Percentiles rank a stretch among this genome's conserved stretches.
Evolutionary conservation across 129 eudicot species (phyloP).

Genomic region (Lactuca sativa): DNA sequence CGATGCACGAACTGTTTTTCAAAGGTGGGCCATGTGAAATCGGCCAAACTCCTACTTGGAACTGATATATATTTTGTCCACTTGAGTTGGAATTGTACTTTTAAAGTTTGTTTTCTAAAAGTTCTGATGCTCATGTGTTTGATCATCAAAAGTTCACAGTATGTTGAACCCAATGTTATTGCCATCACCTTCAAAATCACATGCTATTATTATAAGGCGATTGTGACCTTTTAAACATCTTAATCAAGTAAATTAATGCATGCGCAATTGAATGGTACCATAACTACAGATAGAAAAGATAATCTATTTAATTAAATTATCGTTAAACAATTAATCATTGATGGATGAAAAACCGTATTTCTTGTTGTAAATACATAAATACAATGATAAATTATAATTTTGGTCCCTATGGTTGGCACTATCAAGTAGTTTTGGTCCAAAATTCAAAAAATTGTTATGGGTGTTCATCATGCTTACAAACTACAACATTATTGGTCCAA

Average conservation of each 20-base stretch:
- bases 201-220: constrained; percentile 36
- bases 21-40: constrained; percentile 22
- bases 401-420: no score
- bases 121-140: constrained; percentile 18
- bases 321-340: no score
- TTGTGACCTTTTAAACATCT: constrained; percentile 30
- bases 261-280: constrained; percentile 34
- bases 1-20: not conserved
- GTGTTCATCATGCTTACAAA: no score
- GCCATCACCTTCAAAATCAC: constrained; percentile 31
- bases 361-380: no score
- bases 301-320: not conserved
- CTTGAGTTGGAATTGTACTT: constrained; percentile 34
- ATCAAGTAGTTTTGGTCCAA: no score
- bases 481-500: no score
- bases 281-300: constrained; percentile 6
- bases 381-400: no score
- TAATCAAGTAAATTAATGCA: constrained; percentile 41
- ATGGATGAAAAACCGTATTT: no score
- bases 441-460: no score
- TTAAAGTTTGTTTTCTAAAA: constrained; percentile 31
- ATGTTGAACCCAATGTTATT: constrained; percentile 26
- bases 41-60: constrained; percentile 1
- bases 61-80: constrained; percentile 17
- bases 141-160: constrained; percentile 23